Base-by-base conservation (phyloP, 73 alveolate genomes). In the Effrenium voratum region DNA sequence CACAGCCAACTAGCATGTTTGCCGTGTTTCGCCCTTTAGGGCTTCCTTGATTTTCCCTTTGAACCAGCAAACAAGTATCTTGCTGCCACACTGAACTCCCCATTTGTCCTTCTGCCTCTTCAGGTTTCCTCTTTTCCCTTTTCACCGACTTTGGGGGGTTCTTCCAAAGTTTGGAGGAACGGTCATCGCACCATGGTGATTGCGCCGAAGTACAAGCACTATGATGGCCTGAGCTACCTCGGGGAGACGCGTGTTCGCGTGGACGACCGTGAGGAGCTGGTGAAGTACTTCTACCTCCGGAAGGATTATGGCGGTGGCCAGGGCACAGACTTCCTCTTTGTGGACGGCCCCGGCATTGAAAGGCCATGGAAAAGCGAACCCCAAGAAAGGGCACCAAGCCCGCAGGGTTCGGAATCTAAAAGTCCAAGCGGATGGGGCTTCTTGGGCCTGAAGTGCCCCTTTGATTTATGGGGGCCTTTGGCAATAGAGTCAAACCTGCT, bases 241-340 rank as follows among this genome's bases (percentile, higher is more conserved):
- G 63, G 63, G 26, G 8, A 19, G 8, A 19, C 63, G 26, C 8
- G 19, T 12, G 63, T 52, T 52, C 19, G 63, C 26, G 26, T 52
- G 8, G 63, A 52, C 63, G 63, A 19, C 8, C 26, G 63, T 8
- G 63, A 52, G 19, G 26, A 76, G 60, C 16, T 15, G 16, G 87
- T 76, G 57, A 40, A 76, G 59, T 76, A 41, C 87, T 76, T 24
- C 34, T 59, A 76, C 87, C 6, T 76, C 24, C 59, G 59, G 36
- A 40, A 76, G 40, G 87, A 76, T 26, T 43, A 41, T 32, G 87
- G 63, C 50, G 49, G 36, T 38, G 87, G 87, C 87, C 36, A 76
- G 52, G 87, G 87, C 57, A 76, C 87, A 24, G 87, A 76, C 87
- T 76, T 19, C 59, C 12, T 76, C 28, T 76, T 76, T 47, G 45